Evolutionary conservation across 139 green algal species (phyloP).

Genomic region (Astrephomene gubernaculifera): DNA sequence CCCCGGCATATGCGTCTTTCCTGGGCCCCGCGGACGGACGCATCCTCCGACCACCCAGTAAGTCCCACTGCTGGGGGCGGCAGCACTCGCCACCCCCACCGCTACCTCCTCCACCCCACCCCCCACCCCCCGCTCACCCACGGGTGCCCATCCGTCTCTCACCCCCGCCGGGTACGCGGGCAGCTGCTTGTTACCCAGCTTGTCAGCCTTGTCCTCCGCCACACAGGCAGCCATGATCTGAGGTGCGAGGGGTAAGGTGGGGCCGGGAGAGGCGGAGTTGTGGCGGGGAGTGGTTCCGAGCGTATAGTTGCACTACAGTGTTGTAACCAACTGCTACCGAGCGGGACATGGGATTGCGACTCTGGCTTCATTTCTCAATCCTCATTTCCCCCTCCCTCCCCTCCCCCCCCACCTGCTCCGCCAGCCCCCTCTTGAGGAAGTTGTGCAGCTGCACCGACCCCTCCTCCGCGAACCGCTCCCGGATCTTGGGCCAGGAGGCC

Average conservation of each 20-base stretch:
- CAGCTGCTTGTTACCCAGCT: slow-evolving; percentile 54
- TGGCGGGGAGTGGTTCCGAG: too few relatives aligned
- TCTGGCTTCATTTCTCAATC: neutral
- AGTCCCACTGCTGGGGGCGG: too few relatives aligned
- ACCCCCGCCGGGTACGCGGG: slow-evolving; percentile 54
- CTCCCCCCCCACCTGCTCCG: slow-evolving; percentile 21
- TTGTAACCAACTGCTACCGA: too few relatives aligned
- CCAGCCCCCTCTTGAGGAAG: slow-evolving; percentile 52
- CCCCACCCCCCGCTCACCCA: slow-evolving; percentile 43
- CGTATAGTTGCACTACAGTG: too few relatives aligned
- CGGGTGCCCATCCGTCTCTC: slow-evolving; percentile 63
- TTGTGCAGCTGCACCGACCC: slow-evolving; percentile 81
- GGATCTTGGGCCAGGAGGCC: slow-evolving; percentile 63
- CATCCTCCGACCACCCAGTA: too few relatives aligned
- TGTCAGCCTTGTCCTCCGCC: slow-evolving; percentile 64
- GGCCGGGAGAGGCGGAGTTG: too few relatives aligned
- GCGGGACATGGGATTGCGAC: too few relatives aligned
- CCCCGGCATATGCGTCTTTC: too few relatives aligned
- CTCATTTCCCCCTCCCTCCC: neutral
- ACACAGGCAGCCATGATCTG: slow-evolving; percentile 44
- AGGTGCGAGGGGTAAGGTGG: too few relatives aligned
- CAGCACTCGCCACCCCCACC: neutral
- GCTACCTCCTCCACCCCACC: neutral
- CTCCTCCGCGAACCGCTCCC: slow-evolving; percentile 74
- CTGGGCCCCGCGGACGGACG: too few relatives aligned